Conservation (phyloP, 768 basidiomycete species). For the Amanita pseudoporphyria region DNA sequence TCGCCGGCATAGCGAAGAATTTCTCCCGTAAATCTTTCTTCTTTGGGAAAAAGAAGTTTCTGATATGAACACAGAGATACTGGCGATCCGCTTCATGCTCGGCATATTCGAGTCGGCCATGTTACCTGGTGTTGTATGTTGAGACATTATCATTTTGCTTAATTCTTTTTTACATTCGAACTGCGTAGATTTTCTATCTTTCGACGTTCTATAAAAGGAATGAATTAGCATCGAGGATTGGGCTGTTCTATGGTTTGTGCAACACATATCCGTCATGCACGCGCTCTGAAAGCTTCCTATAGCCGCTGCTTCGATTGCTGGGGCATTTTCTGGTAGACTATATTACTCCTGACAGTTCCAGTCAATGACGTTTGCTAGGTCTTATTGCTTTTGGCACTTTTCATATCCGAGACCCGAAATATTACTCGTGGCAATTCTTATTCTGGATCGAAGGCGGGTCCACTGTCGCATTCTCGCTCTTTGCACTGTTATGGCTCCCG, state of each 20-base stretch:
- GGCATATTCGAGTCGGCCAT: slow-evolving; percentile 42
- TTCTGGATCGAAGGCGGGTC: slow-evolving; percentile 43
- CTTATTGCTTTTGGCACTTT: slow-evolving; percentile 45
- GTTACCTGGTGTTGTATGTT: slow-evolving; percentile 30
- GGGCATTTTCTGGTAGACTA: slow-evolving; percentile 33
- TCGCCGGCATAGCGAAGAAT: slow-evolving; percentile 34
- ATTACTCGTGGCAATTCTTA: slow-evolving; percentile 41
- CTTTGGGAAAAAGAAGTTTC: not conserved
- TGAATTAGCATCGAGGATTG: slow-evolving; percentile 41
- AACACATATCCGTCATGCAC: not conserved
- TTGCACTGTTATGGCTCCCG: slow-evolving; percentile 39
- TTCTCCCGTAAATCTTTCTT: slow-evolving; percentile 28
- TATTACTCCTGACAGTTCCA: not conserved
- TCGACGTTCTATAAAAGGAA: slow-evolving; percentile 41
- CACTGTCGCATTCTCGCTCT: slow-evolving; percentile 31
- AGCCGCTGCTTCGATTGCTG: slow-evolving; percentile 37
- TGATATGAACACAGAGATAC: slow-evolving; percentile 23
- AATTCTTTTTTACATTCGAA: not conserved
- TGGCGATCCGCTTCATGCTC: slow-evolving; percentile 40
- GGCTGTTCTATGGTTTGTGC: slow-evolving; percentile 36
- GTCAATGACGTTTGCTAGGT: slow-evolving; percentile 14
- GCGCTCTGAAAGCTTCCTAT: not conserved
- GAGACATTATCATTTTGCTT: not conserved
- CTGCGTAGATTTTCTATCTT: slow-evolving; percentile 31
- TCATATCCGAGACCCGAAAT: slow-evolving; percentile 29